Conservation (phyloP, 1,284 basidiomycete species). For the Rhodotorula sp. region DNA sequence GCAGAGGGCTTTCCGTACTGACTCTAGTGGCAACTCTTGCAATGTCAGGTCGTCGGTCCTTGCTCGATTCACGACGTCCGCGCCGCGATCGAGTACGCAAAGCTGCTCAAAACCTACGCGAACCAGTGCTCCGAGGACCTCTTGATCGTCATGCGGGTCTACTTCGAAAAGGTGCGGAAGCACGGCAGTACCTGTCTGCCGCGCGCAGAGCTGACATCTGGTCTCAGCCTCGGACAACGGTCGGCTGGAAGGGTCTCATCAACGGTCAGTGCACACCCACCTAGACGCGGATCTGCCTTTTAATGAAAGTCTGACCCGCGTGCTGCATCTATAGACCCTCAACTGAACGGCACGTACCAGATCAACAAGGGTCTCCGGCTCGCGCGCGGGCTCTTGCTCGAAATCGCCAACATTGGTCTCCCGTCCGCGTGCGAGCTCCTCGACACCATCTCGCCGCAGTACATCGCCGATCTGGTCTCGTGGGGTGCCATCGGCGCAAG, state of each 20-base stretch:
- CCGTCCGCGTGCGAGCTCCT: conserved; percentile 51
- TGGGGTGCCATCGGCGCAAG: conserved; percentile 98
- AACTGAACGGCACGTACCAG: conserved; percentile 75
- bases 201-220: not conserved
- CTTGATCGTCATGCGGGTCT: conserved; percentile 91
- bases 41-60: conserved; percentile 58
- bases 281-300: not conserved
- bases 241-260: conserved; percentile 98
- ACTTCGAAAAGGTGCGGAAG: conserved; percentile 72
- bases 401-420: conserved; percentile 58
- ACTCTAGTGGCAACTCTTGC: not conserved
- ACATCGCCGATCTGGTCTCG: conserved; percentile 89
- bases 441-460: conserved; percentile 86
- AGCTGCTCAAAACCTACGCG: conserved; percentile 74
- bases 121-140: conserved; percentile 78
- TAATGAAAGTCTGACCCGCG: too few species aligned
- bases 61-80: conserved; percentile 89
- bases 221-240: conserved; percentile 74
- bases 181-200: not conserved
- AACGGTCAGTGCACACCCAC: conserved; percentile 57
- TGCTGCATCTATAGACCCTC: conserved; percentile 58
- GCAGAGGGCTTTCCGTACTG: not conserved
- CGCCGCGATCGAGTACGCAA: conserved; percentile 76
- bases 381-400: conserved; percentile 81
- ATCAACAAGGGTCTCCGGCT: conserved; percentile 96